Conservation (phyloP, 2,329 filamentous ascomycete species). For the Trichoderma hamatum region DNA sequence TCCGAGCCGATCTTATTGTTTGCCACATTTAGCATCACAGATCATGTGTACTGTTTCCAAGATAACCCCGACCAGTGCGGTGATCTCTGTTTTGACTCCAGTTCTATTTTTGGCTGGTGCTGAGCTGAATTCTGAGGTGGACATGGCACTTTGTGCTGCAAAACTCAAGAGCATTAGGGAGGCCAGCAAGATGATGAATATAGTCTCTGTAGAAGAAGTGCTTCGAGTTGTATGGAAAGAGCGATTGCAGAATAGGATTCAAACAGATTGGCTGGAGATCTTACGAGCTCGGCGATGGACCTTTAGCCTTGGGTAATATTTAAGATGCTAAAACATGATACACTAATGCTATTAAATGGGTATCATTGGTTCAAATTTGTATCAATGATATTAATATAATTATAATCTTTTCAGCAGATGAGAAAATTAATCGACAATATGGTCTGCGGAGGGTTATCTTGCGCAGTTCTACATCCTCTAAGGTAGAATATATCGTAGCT, state of each 20-base stretch:
- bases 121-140: background rate
- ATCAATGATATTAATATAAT: too few relatives aligned
- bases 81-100: background rate
- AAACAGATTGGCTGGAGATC: background rate
- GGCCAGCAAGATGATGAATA: background rate
- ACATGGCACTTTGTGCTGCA: background rate
- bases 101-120: conserved; percentile 6
- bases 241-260: background rate
- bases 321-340: too few relatives aligned
- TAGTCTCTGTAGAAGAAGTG: background rate
- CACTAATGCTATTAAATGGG: too few relatives aligned
- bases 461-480: background rate
- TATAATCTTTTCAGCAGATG: background rate
- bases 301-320: background rate
- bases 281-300: conserved; percentile 8
- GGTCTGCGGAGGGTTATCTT: background rate
- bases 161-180: background rate
- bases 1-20: background rate
- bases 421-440: background rate
- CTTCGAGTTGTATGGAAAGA: conserved; percentile 4
- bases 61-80: background rate
- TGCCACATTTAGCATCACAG: background rate
- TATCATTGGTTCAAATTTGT: too few relatives aligned
- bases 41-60: background rate
- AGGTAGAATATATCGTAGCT: background rate